These are phyloP conservation scores for Penicillium griseofulvum DNA, from an alignment of 2,329 filamentous ascomycete species.

Conservation along the genomic window DNA sequence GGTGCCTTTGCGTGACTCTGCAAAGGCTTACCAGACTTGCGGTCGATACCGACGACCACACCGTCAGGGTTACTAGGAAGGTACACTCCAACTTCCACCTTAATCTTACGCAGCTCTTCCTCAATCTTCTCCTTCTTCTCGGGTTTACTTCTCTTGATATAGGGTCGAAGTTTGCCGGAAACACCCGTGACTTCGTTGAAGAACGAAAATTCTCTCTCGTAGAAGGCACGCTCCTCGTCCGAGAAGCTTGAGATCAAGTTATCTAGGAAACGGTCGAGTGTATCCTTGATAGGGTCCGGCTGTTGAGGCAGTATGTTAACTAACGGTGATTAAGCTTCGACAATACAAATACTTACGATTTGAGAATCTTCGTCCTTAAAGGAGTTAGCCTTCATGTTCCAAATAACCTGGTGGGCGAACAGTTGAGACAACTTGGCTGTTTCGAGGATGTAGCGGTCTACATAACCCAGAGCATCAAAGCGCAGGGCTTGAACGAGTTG, in stretches of 20 bases:
- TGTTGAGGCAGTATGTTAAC: slow-evolving; percentile 32
- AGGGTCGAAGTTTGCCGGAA: slow-evolving; percentile 91
- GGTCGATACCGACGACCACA: slow-evolving; percentile 94
- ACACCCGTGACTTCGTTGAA: slow-evolving; percentile 95
- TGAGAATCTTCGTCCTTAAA: slow-evolving; percentile 95
- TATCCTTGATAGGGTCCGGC: slow-evolving; percentile 91
- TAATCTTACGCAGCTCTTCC: slow-evolving; percentile 94
- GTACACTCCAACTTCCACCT: slow-evolving; percentile 96
- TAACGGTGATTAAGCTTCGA: neutral
- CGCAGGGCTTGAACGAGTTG: slow-evolving; percentile 95
- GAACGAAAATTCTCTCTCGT: slow-evolving; percentile 93
- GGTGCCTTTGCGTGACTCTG: slow-evolving; percentile 98
- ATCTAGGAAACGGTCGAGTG: slow-evolving; percentile 82
- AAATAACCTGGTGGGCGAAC: slow-evolving; percentile 99
- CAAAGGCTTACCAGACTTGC: slow-evolving; percentile 94
- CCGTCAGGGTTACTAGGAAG: slow-evolving; percentile 96
- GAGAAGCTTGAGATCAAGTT: slow-evolving; percentile 82
- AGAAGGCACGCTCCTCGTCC: slow-evolving; percentile 75
- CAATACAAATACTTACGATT: slow-evolving; percentile 56
- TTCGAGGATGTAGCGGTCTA: slow-evolving; percentile 93
- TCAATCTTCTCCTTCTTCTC: slow-evolving; percentile 99
- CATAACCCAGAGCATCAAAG: slow-evolving; percentile 90
- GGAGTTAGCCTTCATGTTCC: slow-evolving; percentile 99
- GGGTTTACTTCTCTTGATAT: slow-evolving; percentile 85
- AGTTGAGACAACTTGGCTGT: slow-evolving; percentile 97